Evolutionary conservation across 495 filamentous ascomycete genomes (phyloP), one percentile per base, ranked within the genome.

Genomic region (Aspergillus steynii): DNA sequence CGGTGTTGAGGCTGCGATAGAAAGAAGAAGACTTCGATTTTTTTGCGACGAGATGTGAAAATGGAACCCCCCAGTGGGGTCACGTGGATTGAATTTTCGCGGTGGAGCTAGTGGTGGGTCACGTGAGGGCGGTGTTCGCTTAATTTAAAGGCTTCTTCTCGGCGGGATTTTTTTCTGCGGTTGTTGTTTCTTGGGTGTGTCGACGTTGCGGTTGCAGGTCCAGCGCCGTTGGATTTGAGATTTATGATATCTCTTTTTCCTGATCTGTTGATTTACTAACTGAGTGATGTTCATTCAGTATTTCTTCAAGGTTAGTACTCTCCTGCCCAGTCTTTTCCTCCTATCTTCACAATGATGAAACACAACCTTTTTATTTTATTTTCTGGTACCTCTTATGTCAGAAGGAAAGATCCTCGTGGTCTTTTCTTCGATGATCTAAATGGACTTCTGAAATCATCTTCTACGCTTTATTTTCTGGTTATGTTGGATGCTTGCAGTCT

Each of bases 301-400:
- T 37, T 53, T 31, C 25, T 31, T 63, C 59, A 61, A 69, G 75
- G 74, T 77, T 63, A 72, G 74, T 74, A 60, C 60, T 45, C n/a
- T 15, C 50, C 12, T 25, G 3, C n/a, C 29, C 29, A 29, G 56
- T 58, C 8, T 32, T 20, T 53, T 31, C 29, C 45, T 42, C 29
- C 29, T 60, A 58, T 49, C 46, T 49, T 62, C 57, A 53, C 26
- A 29, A 72, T 77, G 74, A 83, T 84, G 82, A 84, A 74, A 82
- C 73, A 77, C 68, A 68, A 42, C 37, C 70, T 65, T 68, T 73
- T 71, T 69, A 65, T 58, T 74, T 69, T 77, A 68, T 72, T 83
- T 84, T 85, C 83, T 85, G 83, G 82, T 85, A 85, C 83, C 83
- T 85, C 83, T 85, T 85, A 83, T 83, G 78, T 84, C 76, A 85